These are phyloP conservation scores for Neurospora pannonica DNA, from an alignment of 495 filamentous ascomycete species.

Conservation along the genomic window DNA sequence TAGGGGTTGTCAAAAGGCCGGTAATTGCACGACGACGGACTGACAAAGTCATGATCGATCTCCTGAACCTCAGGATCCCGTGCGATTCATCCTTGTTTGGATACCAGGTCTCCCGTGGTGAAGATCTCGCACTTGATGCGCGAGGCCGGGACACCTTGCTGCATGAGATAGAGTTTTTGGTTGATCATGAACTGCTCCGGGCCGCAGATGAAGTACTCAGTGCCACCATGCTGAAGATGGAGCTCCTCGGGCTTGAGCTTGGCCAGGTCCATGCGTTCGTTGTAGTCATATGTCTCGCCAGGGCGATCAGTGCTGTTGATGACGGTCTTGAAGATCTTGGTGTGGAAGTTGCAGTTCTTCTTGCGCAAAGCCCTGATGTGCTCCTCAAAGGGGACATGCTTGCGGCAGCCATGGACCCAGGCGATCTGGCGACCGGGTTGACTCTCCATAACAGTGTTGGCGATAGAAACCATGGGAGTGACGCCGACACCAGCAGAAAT, in stretches of 20 bases:
- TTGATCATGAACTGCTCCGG: conserved; percentile 58
- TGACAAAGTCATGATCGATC: background rate
- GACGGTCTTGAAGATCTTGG: conserved; percentile 32
- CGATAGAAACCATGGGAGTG: conserved; percentile 57
- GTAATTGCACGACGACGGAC: background rate
- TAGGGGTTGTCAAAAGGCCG: background rate
- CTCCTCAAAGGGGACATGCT: conserved; percentile 39
- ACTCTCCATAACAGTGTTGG: conserved; percentile 46
- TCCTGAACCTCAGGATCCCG: background rate
- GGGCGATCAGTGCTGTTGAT: conserved; percentile 35
- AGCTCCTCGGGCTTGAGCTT: conserved; percentile 42
- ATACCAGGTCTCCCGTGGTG: conserved; percentile 45
- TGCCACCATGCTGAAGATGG: conserved; percentile 40
- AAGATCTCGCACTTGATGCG: conserved; percentile 60
- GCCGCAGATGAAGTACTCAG: conserved; percentile 64
- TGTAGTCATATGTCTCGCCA: conserved; percentile 47
- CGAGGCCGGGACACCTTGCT: conserved; percentile 40
- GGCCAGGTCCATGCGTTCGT: conserved; percentile 45
- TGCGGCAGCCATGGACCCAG: conserved; percentile 54
- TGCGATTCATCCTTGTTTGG: conserved; percentile 5
- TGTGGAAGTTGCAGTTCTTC: conserved; percentile 23
- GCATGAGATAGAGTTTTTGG: conserved; percentile 38
- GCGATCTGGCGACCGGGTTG: conserved; percentile 40
- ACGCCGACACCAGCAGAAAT: conserved; percentile 63
- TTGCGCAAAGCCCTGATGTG: conserved; percentile 37